Base-by-base conservation (phyloP, 768 basidiomycete species). In the Boletus fagicola region DNA sequence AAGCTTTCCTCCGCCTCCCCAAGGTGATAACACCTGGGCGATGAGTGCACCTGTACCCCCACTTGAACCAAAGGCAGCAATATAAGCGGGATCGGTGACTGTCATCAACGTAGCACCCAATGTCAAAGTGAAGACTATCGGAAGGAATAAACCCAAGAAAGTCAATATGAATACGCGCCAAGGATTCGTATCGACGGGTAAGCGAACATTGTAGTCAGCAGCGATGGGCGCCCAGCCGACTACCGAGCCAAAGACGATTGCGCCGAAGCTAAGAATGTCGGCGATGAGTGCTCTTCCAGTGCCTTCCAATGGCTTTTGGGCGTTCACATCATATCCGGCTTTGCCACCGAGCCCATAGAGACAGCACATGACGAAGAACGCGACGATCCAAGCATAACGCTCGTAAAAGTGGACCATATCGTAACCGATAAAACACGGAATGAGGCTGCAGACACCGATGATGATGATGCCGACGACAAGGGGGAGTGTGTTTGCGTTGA, bases 341-440 rank as follows among this genome's bases (percentile, higher is more conserved):
- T 76, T 69, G 36, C 72, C 71, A 2, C 79, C 83, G 6, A 84
- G 70, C 9, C 80, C 83, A 60, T 76, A 79, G 39, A 83, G 75
- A 63, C 78, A 78, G 50, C 77, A 73, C 75, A 81, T 77, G 64
- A 83, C 73, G 62, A 80, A 67, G 40, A 76, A 66, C 9, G 71
- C 70, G 28, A 76, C 62, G 3, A 80, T 77, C 83, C 83, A 85
- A 2, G 81, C 80, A 56, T 82, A 85, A 15, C 82, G 76, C 58
- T 84, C 83, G 63, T 78, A 83, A 55, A 71, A 55, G 55, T 80
- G 79, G 24, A 82, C 72, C 60, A 77, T 63, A 53, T 80, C 60
- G 59, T 80, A 80, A 3, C 79, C 79, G 12, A 80, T 62, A 52
- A 80, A 77, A 58, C 79, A 80, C 18, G 78, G 78, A 24, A 80